Evolutionary conservation across 768 basidiomycete species (phyloP).

Genomic region (Coprinellus aureogranulatus): DNA sequence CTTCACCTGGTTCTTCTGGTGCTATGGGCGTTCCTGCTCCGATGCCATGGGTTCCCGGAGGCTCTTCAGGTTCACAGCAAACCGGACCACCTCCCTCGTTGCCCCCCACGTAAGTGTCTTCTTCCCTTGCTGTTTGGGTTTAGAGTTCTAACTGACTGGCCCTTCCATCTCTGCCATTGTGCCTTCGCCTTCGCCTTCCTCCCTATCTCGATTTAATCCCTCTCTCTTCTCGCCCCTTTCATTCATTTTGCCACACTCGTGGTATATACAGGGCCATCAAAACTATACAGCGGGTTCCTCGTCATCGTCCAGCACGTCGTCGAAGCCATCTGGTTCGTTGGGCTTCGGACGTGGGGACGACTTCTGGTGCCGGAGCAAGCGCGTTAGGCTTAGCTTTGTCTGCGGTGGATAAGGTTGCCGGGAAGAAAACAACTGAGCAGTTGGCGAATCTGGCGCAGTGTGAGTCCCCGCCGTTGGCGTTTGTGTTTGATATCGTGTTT

Average conservation of each 20-base stretch:
- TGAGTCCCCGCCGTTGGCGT: slow-evolving; percentile 32
- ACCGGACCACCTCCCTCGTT: slow-evolving; percentile 26
- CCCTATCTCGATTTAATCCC: not conserved
- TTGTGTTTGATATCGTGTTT: not conserved
- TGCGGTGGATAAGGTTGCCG: slow-evolving; percentile 57
- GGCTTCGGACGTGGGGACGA: slow-evolving; percentile 15
- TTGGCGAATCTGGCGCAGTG: slow-evolving; percentile 49
- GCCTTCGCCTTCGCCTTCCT: not conserved
- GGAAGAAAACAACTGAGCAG: slow-evolving; percentile 47
- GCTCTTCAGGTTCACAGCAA: not conserved
- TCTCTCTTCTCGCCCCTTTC: not conserved
- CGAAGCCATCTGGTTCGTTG: slow-evolving; percentile 21
- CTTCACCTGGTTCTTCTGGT: slow-evolving; percentile 1
- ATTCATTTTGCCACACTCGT: slow-evolving; percentile 3
- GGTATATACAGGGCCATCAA: slow-evolving; percentile 20
- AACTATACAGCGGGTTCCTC: slow-evolving; percentile 6
- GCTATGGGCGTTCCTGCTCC: not conserved
- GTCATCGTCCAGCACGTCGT: slow-evolving; percentile 14
- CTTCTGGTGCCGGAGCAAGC: slow-evolving; percentile 23
- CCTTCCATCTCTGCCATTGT: not conserved
- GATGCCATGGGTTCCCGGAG: slow-evolving; percentile 20
- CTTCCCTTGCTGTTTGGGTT: not conserved
- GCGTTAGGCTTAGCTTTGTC: slow-evolving; percentile 43
- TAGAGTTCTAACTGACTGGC: not conserved
- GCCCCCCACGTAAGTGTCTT: slow-evolving; percentile 32